Evolutionary conservation across 768 basidiomycete species (phyloP).

Genomic region (Chalciporus pseudorubinellus): DNA sequence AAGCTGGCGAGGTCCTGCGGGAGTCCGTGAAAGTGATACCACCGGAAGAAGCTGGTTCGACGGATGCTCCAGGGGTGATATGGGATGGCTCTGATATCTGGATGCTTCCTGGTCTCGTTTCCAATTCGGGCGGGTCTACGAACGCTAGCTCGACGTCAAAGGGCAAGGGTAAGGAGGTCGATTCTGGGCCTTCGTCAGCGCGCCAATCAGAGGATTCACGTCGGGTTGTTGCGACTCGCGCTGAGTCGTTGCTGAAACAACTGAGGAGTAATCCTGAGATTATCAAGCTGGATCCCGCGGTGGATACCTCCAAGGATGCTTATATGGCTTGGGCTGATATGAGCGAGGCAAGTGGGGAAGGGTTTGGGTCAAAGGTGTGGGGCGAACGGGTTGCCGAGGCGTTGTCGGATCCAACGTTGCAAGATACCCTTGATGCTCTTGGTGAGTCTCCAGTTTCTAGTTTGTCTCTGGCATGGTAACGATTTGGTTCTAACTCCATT

Average conservation of each 20-base stretch:
- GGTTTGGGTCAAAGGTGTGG: conserved; percentile 50
- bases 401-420: conserved; percentile 50
- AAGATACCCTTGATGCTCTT: conserved; percentile 50
- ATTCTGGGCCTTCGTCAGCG: conserved; percentile 26
- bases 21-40: conserved; percentile 94
- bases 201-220: conserved; percentile 40
- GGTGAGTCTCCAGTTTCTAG: conserved; percentile 43
- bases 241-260: conserved; percentile 71
- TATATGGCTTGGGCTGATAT: conserved; percentile 64
- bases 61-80: conserved; percentile 40
- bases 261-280: conserved; percentile 74
- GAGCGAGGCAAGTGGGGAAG: conserved; percentile 55
- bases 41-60: conserved; percentile 51
- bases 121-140: conserved; percentile 17
- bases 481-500: conserved; percentile 18
- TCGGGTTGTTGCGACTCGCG: conserved; percentile 65
- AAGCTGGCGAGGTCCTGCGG: conserved; percentile 75
- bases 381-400: conserved; percentile 45
- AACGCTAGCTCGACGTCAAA: conserved; percentile 18
- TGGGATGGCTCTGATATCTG: conserved; percentile 92
- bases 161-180: conserved; percentile 37
- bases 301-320: conserved; percentile 52
- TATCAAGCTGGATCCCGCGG: conserved; percentile 71
- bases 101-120: conserved; percentile 53
- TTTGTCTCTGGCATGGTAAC: background rate